These are phyloP conservation scores for Lactarius akahatsu DNA, from an alignment of 768 basidiomycete species.

Conservation along the genomic window DNA sequence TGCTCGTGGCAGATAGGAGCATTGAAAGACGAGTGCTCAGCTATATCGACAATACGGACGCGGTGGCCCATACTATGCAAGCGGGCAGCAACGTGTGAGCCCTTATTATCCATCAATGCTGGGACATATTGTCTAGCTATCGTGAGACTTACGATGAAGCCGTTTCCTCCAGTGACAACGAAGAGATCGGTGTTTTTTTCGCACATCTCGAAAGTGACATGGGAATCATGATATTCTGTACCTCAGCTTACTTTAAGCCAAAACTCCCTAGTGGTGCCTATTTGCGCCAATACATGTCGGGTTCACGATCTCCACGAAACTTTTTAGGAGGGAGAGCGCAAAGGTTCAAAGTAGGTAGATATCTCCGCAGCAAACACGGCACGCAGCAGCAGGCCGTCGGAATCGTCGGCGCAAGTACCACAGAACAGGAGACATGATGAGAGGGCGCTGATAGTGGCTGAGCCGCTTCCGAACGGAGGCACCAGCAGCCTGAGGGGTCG, in stretches of 20 bases:
- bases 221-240: neutral
- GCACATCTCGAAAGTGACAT: constrained; percentile 4
- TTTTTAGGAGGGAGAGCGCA: neutral
- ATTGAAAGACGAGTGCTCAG: constrained; percentile 30
- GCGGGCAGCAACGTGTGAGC: constrained; percentile 48
- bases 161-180: constrained; percentile 52
- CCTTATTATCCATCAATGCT: constrained; percentile 38
- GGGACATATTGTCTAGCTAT: neutral
- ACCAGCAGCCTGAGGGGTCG: neutral
- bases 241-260: neutral
- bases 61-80: constrained; percentile 37
- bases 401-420: neutral
- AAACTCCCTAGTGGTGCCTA: neutral
- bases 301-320: neutral
- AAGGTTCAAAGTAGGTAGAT: neutral
- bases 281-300: neutral
- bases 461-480: neutral
- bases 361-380: neutral
- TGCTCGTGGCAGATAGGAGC: constrained; percentile 37
- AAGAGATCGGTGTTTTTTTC: constrained; percentile 26
- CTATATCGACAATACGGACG: constrained; percentile 48
- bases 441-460: neutral
- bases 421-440: neutral
- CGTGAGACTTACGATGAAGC: constrained; percentile 48
- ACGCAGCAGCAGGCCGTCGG: neutral